Evolutionary conservation across 1,139 yeast species (phyloP).

Genomic region (Chernovozyma aurita): DNA sequence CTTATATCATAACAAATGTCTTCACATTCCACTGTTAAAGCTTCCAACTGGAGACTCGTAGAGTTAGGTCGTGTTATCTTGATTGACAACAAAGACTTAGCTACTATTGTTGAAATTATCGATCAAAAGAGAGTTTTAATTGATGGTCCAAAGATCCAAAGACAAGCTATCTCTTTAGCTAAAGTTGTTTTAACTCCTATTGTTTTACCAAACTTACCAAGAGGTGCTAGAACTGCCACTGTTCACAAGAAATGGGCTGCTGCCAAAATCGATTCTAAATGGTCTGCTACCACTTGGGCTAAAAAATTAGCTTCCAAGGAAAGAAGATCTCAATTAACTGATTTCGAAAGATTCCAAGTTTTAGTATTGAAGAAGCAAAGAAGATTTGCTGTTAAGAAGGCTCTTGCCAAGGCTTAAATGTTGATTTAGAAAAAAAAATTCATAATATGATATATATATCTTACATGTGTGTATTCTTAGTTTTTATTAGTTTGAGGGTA

Average conservation of each 20-base stretch:
- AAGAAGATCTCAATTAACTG: constrained; percentile 88
- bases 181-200: constrained; percentile 91
- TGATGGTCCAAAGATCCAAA: constrained; percentile 94
- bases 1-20: constrained; percentile 23
- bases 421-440: constrained; percentile 9
- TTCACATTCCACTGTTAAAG: constrained; percentile 69
- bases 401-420: constrained; percentile 74
- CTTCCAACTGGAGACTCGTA: constrained; percentile 98
- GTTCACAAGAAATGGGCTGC: constrained; percentile 94
- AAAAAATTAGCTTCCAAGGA: constrained; percentile 94
- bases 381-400: constrained; percentile 87
- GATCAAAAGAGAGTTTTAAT: constrained; percentile 98
- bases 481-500: constrained; percentile 26
- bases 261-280: constrained; percentile 81
- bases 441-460: constrained; percentile 5
- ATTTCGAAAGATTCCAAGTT: constrained; percentile 99
- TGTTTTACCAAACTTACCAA: constrained; percentile 80
- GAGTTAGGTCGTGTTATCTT: constrained; percentile 99
- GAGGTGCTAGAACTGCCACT: constrained; percentile 86
- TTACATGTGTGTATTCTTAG: constrained; percentile 28
- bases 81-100: constrained; percentile 77
- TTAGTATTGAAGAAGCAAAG: constrained; percentile 95
- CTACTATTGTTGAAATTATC: constrained; percentile 95
- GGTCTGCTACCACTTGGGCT: constrained; percentile 96
- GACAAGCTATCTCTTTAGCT: constrained; percentile 87